A percentile compares a stretch with the other conserved stretches of the same genome.
Conservation (phyloP, 768 basidiomycete species). For the Hydnum rufescens region DNA sequence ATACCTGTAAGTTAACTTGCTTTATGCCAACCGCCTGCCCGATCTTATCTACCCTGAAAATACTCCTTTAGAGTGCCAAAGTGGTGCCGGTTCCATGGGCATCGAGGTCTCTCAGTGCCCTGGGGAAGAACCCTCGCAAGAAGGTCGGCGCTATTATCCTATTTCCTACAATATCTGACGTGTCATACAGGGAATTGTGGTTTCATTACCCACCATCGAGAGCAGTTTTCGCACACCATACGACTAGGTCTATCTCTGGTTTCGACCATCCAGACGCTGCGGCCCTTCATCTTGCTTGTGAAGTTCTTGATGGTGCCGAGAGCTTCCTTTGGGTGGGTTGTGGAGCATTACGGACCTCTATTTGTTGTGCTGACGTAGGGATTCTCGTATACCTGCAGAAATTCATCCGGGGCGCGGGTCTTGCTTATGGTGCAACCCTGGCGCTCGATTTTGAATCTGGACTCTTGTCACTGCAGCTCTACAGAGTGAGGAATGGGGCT, state of each 20-base stretch:
- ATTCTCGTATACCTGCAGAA: conserved; percentile 25
- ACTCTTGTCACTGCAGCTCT: conserved; percentile 52
- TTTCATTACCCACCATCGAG: conserved; percentile 85
- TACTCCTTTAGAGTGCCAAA: conserved; percentile 16
- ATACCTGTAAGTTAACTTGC: conserved; percentile 30
- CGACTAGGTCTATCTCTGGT: conserved; percentile 57
- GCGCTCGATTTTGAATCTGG: conserved; percentile 62
- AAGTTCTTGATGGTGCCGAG: conserved; percentile 83
- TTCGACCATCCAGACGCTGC: conserved; percentile 71
- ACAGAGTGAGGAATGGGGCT: conserved; percentile 24
- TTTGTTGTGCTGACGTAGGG: background rate
- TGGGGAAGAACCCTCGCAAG: conserved; percentile 53
- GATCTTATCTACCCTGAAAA: background rate
- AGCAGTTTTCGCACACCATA: conserved; percentile 70
- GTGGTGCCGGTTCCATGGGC: conserved; percentile 50
- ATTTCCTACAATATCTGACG: conserved; percentile 5
- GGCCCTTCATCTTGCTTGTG: conserved; percentile 63
- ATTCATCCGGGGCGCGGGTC: conserved; percentile 80
- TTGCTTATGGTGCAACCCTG: conserved; percentile 82
- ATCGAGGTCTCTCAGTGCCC: conserved; percentile 44
- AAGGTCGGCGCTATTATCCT: conserved; percentile 29
- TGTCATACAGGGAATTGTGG: conserved; percentile 46
- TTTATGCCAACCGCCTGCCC: background rate
- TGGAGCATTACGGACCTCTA: background rate
- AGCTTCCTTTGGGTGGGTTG: conserved; percentile 72